Percentiles rank a stretch among this genome's conserved stretches.
Conservation (phyloP, 192 early-diverging fungal species). For the Coemansia sp. region DNA sequence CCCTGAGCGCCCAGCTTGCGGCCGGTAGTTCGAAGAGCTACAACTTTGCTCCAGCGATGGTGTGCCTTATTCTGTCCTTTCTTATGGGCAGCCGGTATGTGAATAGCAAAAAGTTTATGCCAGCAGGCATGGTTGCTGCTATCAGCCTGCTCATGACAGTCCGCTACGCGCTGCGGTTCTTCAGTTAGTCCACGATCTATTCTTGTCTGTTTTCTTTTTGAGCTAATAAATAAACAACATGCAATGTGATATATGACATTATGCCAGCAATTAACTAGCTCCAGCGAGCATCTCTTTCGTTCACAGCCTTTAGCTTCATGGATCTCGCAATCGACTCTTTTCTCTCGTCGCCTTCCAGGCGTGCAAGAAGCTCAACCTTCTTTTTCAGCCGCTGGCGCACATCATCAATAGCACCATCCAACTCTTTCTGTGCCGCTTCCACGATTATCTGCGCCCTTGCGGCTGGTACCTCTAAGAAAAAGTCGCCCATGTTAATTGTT, state of each 20-base stretch:
- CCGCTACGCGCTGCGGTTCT: slow-evolving; percentile 26
- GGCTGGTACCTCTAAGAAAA: slow-evolving; percentile 45
- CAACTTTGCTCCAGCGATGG: slow-evolving; percentile 25
- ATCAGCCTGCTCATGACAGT: slow-evolving; percentile 35
- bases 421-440: slow-evolving; percentile 40
- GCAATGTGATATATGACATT: too few species aligned
- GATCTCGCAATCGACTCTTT: slow-evolving; percentile 11
- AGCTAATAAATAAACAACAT: background rate
- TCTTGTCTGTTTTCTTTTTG: background rate
- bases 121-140: slow-evolving; percentile 39
- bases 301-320: slow-evolving; percentile 21
- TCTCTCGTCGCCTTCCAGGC: slow-evolving; percentile 33
- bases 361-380: slow-evolving; percentile 30
- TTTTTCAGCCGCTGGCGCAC: slow-evolving; percentile 38
- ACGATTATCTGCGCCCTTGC: slow-evolving; percentile 39
- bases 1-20: slow-evolving; percentile 33
- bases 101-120: slow-evolving; percentile 50
- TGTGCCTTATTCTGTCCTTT: slow-evolving; percentile 32
- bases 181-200: background rate
- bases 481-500: slow-evolving; percentile 54
- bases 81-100: slow-evolving; percentile 46
- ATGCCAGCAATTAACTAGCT: too few species aligned
- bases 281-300: background rate
- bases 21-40: slow-evolving; percentile 19
- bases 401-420: slow-evolving; percentile 42